A percentile compares a stretch with the other conserved stretches of the same genome.
These are phyloP conservation scores for Aspergillus bombycis DNA, from an alignment of 2,329 filamentous ascomycete species.

Conservation along the genomic window DNA sequence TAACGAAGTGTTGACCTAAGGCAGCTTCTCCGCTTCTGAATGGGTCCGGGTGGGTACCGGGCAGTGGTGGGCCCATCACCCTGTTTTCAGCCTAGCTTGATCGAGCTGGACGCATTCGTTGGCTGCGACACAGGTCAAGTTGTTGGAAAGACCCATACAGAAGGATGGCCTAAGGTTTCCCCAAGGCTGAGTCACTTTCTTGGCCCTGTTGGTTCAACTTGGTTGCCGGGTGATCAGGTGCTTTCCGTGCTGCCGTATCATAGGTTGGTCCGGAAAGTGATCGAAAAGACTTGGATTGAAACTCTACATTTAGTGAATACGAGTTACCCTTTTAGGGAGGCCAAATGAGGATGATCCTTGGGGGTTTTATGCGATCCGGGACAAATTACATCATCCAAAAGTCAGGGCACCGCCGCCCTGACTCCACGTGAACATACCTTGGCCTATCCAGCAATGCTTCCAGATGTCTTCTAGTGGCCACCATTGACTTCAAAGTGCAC, in stretches of 20 bases:
- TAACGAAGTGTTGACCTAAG: background rate
- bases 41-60: background rate
- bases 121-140: background rate
- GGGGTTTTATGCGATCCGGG: background rate
- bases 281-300: background rate
- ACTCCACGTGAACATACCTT: conserved; percentile 2
- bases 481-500: background rate
- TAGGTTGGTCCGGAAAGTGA: background rate
- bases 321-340: conserved; percentile 1
- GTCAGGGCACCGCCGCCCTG: background rate
- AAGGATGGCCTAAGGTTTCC: conserved; percentile 4
- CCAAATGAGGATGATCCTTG: background rate
- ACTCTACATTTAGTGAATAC: background rate
- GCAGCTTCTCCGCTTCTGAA: background rate
- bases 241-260: background rate
- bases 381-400: background rate
- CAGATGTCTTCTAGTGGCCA: conserved; percentile 14
- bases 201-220: conserved; percentile 1
- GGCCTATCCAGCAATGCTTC: conserved; percentile 3
- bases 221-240: background rate
- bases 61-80: background rate
- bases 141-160: background rate
- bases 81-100: background rate
- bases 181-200: conserved; percentile 17
- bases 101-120: background rate